These are phyloP conservation scores for Eucalyptus dawsonii DNA, from an alignment of 345 rosid genomes.

Conservation along the genomic window DNA sequence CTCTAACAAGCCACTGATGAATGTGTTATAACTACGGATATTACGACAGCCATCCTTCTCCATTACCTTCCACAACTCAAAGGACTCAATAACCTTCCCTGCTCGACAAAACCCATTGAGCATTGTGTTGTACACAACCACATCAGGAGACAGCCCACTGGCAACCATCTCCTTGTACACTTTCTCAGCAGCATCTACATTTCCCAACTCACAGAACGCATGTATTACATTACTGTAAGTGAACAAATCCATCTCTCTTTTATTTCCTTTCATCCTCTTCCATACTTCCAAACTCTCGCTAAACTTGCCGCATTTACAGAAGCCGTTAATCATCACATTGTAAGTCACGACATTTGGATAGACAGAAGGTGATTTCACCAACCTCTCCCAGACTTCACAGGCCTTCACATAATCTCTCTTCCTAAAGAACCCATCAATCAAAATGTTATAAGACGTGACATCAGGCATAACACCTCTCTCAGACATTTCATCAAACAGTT, in stretches of 20 bases:
- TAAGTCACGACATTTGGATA: slow-evolving; percentile 75
- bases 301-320: slow-evolving; percentile 58
- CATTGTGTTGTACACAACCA: slow-evolving; percentile 67
- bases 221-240: slow-evolving; percentile 63
- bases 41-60: slow-evolving; percentile 41
- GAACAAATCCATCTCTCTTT: slow-evolving; percentile 47
- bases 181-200: slow-evolving; percentile 51
- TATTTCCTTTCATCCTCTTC: slow-evolving; percentile 70
- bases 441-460: slow-evolving; percentile 60
- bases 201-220: slow-evolving; percentile 52
- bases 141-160: slow-evolving; percentile 38
- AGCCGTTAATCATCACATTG: slow-evolving; percentile 74
- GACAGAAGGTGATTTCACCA: slow-evolving; percentile 30
- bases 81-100: slow-evolving; percentile 49
- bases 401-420: slow-evolving; percentile 35
- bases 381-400: slow-evolving; percentile 47
- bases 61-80: slow-evolving; percentile 74
- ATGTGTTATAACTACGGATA: slow-evolving; percentile 59
- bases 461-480: slow-evolving; percentile 37
- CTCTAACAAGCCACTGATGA: slow-evolving; percentile 61
- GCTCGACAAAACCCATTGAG: slow-evolving; percentile 58
- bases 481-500: slow-evolving; percentile 82
- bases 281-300: slow-evolving; percentile 62
- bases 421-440: slow-evolving; percentile 66
- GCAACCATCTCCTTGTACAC: slow-evolving; percentile 56